Conservation (phyloP, 2,329 filamentous ascomycete species). For the Mollisiaceae sp. region DNA sequence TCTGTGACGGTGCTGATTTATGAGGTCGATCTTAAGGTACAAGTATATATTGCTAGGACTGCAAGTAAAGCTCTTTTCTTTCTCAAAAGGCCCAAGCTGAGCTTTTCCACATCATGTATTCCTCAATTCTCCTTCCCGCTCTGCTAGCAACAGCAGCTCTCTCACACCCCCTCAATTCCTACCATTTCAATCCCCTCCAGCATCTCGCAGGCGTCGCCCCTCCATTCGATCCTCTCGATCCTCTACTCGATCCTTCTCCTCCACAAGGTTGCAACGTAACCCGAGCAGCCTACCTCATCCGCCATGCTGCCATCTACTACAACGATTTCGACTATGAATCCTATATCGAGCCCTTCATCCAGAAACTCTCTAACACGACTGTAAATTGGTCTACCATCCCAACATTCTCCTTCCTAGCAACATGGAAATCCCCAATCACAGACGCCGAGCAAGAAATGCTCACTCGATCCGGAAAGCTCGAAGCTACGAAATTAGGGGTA, state of each 20-base stretch:
- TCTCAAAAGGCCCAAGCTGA: background rate
- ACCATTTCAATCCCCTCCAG: constrained; percentile 52
- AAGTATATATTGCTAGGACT: constrained; percentile 8
- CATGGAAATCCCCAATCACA: constrained; percentile 37
- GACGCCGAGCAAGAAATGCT: constrained; percentile 38
- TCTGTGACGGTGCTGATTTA: constrained; percentile 7
- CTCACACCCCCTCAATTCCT: constrained; percentile 35
- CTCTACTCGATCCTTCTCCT: constrained; percentile 51
- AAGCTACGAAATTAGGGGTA: constrained; percentile 38
- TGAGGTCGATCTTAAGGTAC: constrained; percentile 2
- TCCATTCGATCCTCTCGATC: constrained; percentile 54
- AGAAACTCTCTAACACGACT: constrained; percentile 55
- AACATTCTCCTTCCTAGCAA: constrained; percentile 36
- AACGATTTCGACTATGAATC: constrained; percentile 58
- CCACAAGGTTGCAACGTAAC: constrained; percentile 57
- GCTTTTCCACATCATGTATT: constrained; percentile 14
- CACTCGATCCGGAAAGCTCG: constrained; percentile 34
- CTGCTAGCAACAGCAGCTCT: constrained; percentile 15
- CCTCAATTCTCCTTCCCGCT: constrained; percentile 22
- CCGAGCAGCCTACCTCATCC: constrained; percentile 53
- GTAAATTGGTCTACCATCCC: constrained; percentile 50
- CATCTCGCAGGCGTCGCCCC: constrained; percentile 56
- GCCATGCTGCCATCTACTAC: constrained; percentile 56
- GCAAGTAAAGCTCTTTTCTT: constrained; percentile 1
- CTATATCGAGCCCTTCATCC: constrained; percentile 55